A percentile compares a stretch with the other conserved stretches of the same genome.
These are phyloP conservation scores for Smittium mucronatum DNA, from an alignment of 371 early-diverging fungal species.

Conservation along the genomic window DNA sequence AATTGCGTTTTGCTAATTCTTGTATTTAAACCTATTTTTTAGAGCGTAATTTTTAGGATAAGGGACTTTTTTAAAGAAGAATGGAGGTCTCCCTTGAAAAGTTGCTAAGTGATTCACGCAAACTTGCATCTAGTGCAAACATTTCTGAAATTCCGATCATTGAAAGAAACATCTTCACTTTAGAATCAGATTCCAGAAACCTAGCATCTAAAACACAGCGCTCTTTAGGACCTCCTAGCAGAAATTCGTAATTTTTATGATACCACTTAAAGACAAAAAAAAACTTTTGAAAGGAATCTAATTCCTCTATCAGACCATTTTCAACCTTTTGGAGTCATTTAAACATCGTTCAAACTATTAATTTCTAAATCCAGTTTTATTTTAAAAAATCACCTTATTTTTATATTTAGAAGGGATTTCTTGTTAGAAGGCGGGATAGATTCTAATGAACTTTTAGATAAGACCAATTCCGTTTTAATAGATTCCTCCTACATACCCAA, in stretches of 20 bases:
- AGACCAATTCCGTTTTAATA: conserved; percentile 44
- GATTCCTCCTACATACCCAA: conserved; percentile 53
- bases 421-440: conserved; percentile 45
- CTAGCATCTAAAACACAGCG: conserved; percentile 42
- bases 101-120: conserved; percentile 52
- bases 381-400: too few species aligned
- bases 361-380: too few species aligned
- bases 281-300: background rate
- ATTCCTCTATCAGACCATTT: too few species aligned
- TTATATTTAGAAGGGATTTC: conserved; percentile 31
- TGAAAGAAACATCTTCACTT: conserved; percentile 60
- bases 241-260: conserved; percentile 33
- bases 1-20: too few species aligned
- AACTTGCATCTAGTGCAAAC: conserved; percentile 51
- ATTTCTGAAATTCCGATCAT: conserved; percentile 43
- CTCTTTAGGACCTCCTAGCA: conserved; percentile 32
- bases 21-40: too few species aligned
- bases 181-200: conserved; percentile 56
- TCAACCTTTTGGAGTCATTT: too few species aligned
- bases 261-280: background rate
- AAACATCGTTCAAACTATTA: too few species aligned
- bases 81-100: conserved; percentile 12
- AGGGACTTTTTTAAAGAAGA: too few species aligned
- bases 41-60: too few species aligned
- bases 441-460: conserved; percentile 43